Percentiles rank a stretch among this genome's conserved stretches.
Evolutionary conservation across 169 alveolate genomes (phyloP).

Genomic region (Plasmodium chabaudi): DNA sequence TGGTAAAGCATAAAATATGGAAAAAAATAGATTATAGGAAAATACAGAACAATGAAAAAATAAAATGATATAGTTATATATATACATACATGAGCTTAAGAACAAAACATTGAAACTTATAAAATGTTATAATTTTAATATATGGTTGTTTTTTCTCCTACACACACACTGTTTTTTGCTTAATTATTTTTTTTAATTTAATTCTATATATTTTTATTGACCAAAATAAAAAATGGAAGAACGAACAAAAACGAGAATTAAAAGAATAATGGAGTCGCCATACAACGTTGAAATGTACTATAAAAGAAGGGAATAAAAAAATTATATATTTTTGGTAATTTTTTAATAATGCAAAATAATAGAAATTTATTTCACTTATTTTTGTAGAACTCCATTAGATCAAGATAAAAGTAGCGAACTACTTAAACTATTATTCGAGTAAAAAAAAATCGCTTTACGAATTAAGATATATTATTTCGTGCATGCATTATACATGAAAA

Average conservation of each 20-base stretch:
- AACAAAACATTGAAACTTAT: too few species aligned
- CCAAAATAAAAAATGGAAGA: constrained; percentile 22
- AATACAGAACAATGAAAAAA: too few species aligned
- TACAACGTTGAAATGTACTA: constrained; percentile 39
- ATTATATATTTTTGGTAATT: neutral
- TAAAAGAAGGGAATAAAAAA: neutral
- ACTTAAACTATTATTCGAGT: constrained; percentile 32
- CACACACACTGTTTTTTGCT: neutral
- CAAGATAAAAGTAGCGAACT: constrained; percentile 32
- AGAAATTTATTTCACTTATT: neutral
- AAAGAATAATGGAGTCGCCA: constrained; percentile 60
- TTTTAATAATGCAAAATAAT: neutral
- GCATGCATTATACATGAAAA: neutral
- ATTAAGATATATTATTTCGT: neutral
- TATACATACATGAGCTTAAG: too few species aligned
- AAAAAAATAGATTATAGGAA: too few species aligned
- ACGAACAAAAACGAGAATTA: constrained; percentile 18
- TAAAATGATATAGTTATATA: too few species aligned
- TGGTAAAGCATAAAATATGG: too few species aligned
- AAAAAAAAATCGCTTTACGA: constrained; percentile 4
- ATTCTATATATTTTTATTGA: neutral
- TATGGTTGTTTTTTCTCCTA: too few species aligned
- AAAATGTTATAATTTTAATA: too few species aligned
- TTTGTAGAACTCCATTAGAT: constrained; percentile 24
- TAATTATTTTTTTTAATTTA: neutral